Percentiles rank a stretch among this genome's conserved stretches.
phyloP scores from a whole-genome alignment of 2,329 filamentous ascomycete species.

The Torrubiellomyces zombiae region DNA sequence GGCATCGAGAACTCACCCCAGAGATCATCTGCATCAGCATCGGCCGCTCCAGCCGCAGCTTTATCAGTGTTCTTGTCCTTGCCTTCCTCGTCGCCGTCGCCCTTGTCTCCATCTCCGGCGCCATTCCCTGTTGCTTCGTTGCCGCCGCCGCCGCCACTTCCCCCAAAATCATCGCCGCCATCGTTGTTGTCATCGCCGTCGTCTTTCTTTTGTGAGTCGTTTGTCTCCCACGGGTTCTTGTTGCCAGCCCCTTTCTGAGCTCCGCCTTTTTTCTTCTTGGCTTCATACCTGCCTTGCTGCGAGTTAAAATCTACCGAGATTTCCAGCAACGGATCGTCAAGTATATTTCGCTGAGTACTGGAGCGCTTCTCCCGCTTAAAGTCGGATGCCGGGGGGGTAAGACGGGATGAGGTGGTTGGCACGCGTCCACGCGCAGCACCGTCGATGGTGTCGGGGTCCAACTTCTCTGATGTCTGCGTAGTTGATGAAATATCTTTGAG shows the following conservation, averaged over 20 bases:
- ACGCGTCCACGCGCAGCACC: conserved; percentile 3
- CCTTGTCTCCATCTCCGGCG: conserved; percentile 2
- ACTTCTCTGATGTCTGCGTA: background rate
- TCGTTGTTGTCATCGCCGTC: conserved; percentile 4
- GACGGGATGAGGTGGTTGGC: conserved; percentile 1
- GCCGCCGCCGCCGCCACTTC: conserved; percentile 1
- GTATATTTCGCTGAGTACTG: conserved; percentile 4
- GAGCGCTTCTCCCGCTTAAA: background rate
- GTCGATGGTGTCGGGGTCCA: conserved; percentile 1
- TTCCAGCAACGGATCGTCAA: conserved; percentile 8
- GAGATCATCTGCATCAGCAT: conserved; percentile 20
- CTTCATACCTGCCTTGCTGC: conserved; percentile 6
- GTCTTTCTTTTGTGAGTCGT: no score
- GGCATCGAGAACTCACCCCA: conserved; percentile 12
- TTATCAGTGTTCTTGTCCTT: conserved; percentile 7
- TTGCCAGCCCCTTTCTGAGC: conserved; percentile 3
- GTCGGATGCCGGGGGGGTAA: background rate
- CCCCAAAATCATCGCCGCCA: conserved; percentile 4
- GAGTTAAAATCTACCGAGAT: conserved; percentile 9
- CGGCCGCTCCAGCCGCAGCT: conserved; percentile 18
- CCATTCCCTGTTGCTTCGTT: conserved; percentile 1
- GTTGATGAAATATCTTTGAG: conserved; percentile 1
- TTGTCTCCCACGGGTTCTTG: conserved; percentile 2
- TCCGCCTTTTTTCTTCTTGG: conserved; percentile 8
- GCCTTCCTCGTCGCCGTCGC: conserved; percentile 4